Conservation (phyloP, 2,329 filamentous ascomycete genomes). For the Cordyceps javanica region DNA sequence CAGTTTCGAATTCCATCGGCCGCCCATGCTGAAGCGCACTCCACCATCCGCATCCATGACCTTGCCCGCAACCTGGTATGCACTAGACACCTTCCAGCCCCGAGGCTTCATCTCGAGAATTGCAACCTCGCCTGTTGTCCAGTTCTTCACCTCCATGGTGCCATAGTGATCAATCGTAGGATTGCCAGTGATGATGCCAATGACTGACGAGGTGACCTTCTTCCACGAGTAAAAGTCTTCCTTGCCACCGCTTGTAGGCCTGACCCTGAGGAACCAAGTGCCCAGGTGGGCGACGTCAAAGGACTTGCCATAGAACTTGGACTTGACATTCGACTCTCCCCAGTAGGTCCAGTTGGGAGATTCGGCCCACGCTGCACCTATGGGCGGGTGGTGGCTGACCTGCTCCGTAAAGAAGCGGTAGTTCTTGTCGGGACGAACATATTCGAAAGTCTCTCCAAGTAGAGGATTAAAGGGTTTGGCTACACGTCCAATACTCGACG, state of each 20-base stretch:
- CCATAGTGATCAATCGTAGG: constrained; percentile 98
- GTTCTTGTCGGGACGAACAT: constrained; percentile 89
- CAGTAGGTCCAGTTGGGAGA: constrained; percentile 94
- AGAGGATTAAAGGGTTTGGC: constrained; percentile 98
- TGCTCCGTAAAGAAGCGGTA: constrained; percentile 99
- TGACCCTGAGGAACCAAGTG: constrained; percentile 90
- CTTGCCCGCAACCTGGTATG: constrained; percentile 83
- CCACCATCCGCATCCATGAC: constrained; percentile 73
- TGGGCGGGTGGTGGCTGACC: constrained; percentile 92
- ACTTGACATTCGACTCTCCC: constrained; percentile 90
- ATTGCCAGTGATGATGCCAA: constrained; percentile 95
- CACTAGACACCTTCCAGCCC: constrained; percentile 91
- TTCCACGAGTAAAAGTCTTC: constrained; percentile 97
- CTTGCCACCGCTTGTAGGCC: constrained; percentile 66
- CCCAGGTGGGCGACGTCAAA: constrained; percentile 96
- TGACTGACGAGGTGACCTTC: constrained; percentile 95
- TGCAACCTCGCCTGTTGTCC: constrained; percentile 89
- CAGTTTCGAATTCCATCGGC: constrained; percentile 95
- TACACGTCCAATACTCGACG: constrained; percentile 91
- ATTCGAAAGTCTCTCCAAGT: constrained; percentile 94
- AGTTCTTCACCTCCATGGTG: constrained; percentile 94
- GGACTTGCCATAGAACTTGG: constrained; percentile 95
- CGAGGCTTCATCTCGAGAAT: constrained; percentile 88
- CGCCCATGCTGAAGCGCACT: constrained; percentile 83
- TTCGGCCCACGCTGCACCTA: constrained; percentile 91